These are phyloP conservation scores for Pleurozium schreberi DNA, from an alignment of 225 moss, liverwort and hornwort species.

Conservation along the genomic window DNA sequence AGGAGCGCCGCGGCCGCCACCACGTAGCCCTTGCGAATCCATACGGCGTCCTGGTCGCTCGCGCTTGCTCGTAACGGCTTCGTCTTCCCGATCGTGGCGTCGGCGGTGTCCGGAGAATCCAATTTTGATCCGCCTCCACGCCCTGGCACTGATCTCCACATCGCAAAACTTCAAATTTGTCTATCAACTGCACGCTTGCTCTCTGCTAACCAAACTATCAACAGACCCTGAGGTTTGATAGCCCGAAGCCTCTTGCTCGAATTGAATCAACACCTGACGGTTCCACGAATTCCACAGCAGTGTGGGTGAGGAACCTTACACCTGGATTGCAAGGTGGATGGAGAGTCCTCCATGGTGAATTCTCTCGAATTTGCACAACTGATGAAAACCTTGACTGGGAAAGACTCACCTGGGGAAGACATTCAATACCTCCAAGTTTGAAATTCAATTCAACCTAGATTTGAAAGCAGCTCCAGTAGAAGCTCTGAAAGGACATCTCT, in stretches of 20 bases:
- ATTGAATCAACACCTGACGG: neutral
- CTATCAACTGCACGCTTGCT: neutral
- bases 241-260: neutral
- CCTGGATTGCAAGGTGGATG: neutral
- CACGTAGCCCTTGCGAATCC: slow-evolving; percentile 22
- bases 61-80: neutral
- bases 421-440: neutral
- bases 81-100: neutral
- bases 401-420: neutral
- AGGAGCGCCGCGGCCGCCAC: slow-evolving; percentile 21
- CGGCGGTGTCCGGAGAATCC: neutral
- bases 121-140: neutral
- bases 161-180: neutral
- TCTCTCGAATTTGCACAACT: neutral
- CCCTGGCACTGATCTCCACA: slow-evolving; percentile 20
- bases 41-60: neutral
- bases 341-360: neutral
- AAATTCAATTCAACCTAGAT: neutral
- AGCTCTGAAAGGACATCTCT: neutral
- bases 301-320: neutral
- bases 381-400: neutral
- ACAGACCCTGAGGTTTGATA: neutral
- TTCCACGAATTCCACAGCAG: neutral
- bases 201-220: neutral
- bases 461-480: slow-evolving; percentile 2